Evolutionary conservation across 208 protist species (phyloP), one percentile per base, ranked within the genome.

Genomic region (Wallacemonas sp.): DNA sequence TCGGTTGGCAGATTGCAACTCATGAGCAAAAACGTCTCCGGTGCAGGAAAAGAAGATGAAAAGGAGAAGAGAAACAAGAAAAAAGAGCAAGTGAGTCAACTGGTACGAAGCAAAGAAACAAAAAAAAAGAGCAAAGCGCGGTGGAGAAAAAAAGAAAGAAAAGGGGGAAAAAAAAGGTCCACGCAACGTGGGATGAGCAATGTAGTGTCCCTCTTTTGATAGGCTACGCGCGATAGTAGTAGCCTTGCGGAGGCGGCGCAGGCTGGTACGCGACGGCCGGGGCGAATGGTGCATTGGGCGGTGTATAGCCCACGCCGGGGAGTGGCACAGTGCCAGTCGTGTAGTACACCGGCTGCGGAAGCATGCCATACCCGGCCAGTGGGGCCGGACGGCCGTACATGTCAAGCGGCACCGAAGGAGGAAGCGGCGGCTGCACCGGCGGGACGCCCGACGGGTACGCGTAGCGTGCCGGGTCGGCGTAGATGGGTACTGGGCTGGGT

Each of bases 221-320:
- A 41, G 36, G 10, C 10, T 14, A 16, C 36, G 7, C 7, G 10
- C 10, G 14, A 14, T 41, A 41, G 22, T 31, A 38, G 33, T 22
- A 39, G 23, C 18, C 41, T 61, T n/a, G 33, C 10, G 20, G 41
- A 36, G 4, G 33, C 41, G 28, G 22, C 5, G 22, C 25, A 41
- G 25, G 57, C n/a, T 59, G 61, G 38, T 76, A 61, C 57, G 61
- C 63, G 5, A 44, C 65, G 0, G 65, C 32, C 5, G 64, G 59
- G 0, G 49, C 50, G 42, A 61, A 67, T 7, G 64, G 71, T 4
- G 72, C 65, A 2, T 32, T 46, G 50, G 50, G 12, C 14, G 41
- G 12, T 49, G 42, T 50, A 49, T 23, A 59, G 39, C 26, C 31
- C 39, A 3, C 28, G 28, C 14, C 48, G 38, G 23, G 48, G 45